Base-by-base conservation (phyloP, 2,329 filamentous ascomycete species). In the Aspergillus glaucus region DNA sequence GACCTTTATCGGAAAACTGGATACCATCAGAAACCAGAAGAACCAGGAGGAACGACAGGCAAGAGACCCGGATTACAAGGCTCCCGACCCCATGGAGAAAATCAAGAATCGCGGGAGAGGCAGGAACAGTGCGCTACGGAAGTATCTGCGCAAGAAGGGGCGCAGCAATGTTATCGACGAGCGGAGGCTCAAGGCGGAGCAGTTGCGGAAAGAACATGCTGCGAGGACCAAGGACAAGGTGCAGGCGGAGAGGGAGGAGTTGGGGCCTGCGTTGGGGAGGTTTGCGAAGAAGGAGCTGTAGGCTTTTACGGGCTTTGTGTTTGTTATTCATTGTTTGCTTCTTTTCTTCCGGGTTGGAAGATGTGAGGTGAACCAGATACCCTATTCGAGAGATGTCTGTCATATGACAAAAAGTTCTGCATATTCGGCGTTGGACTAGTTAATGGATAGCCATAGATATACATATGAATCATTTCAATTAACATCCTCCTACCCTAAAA, bases 121-220 rank as follows among this genome's bases (percentile, higher is more conserved):
- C 47, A 89, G 91, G 78, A 98, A 95, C 65, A 90, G 86, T 58
- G 87, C 87, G 50, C 72, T 97, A 55, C 84, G 89, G 64, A 90
- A 91, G 68, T 91, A 94, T 66, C 71, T 97, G 63, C 78, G 93
- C 57, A 97, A 97, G 82, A 91, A 93, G 74, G 84, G 88, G 42
- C 85, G 86, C 63, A 88, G 86, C 78, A 97, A 97, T 68, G 82
- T 98, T 50, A 90, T 98, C 67, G 93, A 98, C 75, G 93, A 96
- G 78, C 91, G 92, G 79, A 85, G 87, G 64, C 71, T 95, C 68
- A 84, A 85, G 65, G 85, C 91, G 43, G 88, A 96, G 67, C 88
- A 90, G 71, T 76, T 95, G 66, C 84, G 86, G 75, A 80, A 81
- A 65, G 77, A 79, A 56, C 77, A 79, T 61, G 82, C 85, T 57